Percentiles rank a stretch among this genome's conserved stretches.
phyloP scores from a whole-genome alignment of 148 eudicot species.

The Nepenthes mirabilis region DNA sequence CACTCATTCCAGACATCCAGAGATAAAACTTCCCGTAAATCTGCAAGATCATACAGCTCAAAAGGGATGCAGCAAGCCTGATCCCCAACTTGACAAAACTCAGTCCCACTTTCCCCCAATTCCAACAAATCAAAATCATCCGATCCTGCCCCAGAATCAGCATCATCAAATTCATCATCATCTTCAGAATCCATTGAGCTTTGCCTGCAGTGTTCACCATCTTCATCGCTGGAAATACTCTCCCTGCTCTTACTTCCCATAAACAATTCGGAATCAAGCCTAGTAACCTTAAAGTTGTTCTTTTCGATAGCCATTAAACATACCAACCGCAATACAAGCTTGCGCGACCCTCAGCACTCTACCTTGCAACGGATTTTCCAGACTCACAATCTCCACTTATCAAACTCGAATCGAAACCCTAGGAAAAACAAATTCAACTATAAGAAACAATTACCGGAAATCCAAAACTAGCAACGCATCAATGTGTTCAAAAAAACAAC shows the following conservation, averaged over 20 bases:
- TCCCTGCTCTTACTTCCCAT: constrained; percentile 64
- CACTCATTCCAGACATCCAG: constrained; percentile 95
- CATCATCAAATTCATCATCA: constrained; percentile 78
- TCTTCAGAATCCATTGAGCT: constrained; percentile 47
- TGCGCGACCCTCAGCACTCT: background rate
- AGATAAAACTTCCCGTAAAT: constrained; percentile 51
- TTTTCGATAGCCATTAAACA: constrained; percentile 87
- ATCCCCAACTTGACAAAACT: constrained; percentile 87
- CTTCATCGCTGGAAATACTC: constrained; percentile 66
- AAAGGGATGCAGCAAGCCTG: constrained; percentile 78
- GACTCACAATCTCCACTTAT: constrained; percentile 2
- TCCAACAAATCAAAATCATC: constrained; percentile 92
- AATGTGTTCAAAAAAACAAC: background rate
- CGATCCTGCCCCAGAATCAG: constrained; percentile 97
- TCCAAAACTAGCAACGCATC: background rate
- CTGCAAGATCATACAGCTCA: constrained; percentile 77
- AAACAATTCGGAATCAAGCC: constrained; percentile 54
- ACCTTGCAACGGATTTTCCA: constrained; percentile 1
- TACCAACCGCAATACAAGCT: constrained; percentile 6
- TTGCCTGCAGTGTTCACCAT: constrained; percentile 27
- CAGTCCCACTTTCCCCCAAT: constrained; percentile 76
- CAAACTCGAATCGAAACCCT: constrained; percentile 10
- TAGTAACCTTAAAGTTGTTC: constrained; percentile 53
- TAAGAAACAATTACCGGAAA: background rate
- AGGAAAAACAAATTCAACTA: constrained; percentile 6